Base-by-base conservation (phyloP, 225 moss, liverwort and hornwort genomes). In the Marchantia polymorpha region DNA sequence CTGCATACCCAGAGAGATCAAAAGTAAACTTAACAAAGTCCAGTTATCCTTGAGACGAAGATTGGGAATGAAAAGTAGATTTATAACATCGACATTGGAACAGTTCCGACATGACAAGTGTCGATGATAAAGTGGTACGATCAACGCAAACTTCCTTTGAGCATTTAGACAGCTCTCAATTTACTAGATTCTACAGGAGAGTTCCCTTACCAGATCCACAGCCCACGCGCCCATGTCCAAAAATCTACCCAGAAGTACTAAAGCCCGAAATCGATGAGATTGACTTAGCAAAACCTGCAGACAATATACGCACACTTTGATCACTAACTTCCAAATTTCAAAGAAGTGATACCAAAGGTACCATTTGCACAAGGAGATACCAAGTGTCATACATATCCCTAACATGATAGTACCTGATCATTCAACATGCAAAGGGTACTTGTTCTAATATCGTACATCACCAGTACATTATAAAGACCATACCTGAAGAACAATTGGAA, bases 201-300 rank as follows among this genome's bases (percentile, higher is more conserved):
- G 19, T 19, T 70, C 58, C 58, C 81, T 82, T 92, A 97, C 97
- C 93, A 92, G 84, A 88, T 97, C 91, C 68, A 97, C 97, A 81
- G 97, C 97, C 97, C 97, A 97, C 52, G 93, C 91, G 66, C 97
- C 97, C 97, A 97, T 97, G 50, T 97, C 97, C 78, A 97, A 81
- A 86, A 97, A 97, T 55, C 93, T 89, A 52, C 97, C 94, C 79
- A 97, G 72, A 81, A 97, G 87, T 52, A 97, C 88, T 48, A 97
- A 85, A 20, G 97, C 97, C 26, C 97, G 89, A 85, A 93, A 97
- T 83, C 97, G 93, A 86, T 97, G 97, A 46, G 97, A 97, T 84
- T 97, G 97, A 84, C 97, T 97, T 17, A 97, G 86, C 55, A 97
- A 83, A 52, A 97, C 97, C 97, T 97, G 88, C 77, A 88, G 76